Base-by-base conservation (phyloP, 2,329 filamentous ascomycete species). In the Graphilbum fragrans region DNA sequence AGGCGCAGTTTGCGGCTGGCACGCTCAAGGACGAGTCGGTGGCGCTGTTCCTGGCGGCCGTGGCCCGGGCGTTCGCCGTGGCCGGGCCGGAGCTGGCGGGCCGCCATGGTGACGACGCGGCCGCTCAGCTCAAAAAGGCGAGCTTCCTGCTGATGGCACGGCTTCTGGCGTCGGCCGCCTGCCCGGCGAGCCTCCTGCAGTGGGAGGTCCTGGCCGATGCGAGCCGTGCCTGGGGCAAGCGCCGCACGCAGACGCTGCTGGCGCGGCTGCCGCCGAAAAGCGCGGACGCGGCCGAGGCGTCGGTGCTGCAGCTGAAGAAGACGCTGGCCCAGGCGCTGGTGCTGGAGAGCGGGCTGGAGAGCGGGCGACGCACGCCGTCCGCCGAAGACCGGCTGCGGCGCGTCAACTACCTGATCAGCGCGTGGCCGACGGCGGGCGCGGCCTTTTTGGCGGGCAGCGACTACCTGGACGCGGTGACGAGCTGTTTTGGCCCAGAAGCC, bases 401-500 rank as follows among this genome's bases (percentile, higher is more conserved):
- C 10, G 54, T 86, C n/a, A 82, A 77, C 44, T 68, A 76, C 38
- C 61, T 88, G 4, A 61, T 86, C 5, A 69, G 76, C 49, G 66
- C 65, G 7, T 85, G 79, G 5, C 65, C 75, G 0, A 64, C 69
- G 18, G 63, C 67, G 1, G 72, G 72, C 18, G 61, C 65, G 1
- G 66, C 84, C 50, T 80, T 94, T 52, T 73, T 94, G 50, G 82
- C 82, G 0, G 90, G 90, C 1, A 87, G 83, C 39, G 90, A 95
- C 59, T 90, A 92, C 51, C 60, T 94, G 18, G 90, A 95, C 56
- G 77, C 82, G 1, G 67, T 94, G 12, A 66, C 76, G 31, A 64
- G 64, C 38, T 78, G 78, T 46, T 88, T 80, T 58, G 38, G 70
- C 80, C 43, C 77, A 75, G 39, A 74, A 79, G 43, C 70, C 73